Evolutionary conservation across 495 filamentous ascomycete genomes (phyloP).

Genomic region (Aspergillus ellipticus): DNA sequence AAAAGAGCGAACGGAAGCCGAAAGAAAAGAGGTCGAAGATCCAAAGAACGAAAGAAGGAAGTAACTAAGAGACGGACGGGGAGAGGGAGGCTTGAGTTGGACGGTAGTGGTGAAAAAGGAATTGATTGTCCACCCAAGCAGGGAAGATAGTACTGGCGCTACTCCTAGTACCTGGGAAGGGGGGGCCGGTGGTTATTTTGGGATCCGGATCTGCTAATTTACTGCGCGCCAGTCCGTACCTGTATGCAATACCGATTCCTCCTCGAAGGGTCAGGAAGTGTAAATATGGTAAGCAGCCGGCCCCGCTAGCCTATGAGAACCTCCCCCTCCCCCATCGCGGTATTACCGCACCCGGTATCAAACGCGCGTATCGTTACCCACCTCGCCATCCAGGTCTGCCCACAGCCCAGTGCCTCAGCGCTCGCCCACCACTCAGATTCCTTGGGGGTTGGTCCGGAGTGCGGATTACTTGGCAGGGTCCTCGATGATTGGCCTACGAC

Average conservation of each 20-base stretch:
- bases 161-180: slow-evolving; percentile 15
- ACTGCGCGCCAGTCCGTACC: slow-evolving; percentile 19
- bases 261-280: not conserved
- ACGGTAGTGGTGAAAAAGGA: slow-evolving; percentile 32
- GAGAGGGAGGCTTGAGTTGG: slow-evolving; percentile 20
- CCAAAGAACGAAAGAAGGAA: slow-evolving; percentile 30
- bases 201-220: slow-evolving; percentile 35
- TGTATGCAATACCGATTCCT: slow-evolving; percentile 10
- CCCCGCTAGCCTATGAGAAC: not conserved
- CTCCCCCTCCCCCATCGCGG: not conserved
- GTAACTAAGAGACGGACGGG: slow-evolving; percentile 24
- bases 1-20: slow-evolving; percentile 27
- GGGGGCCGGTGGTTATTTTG: slow-evolving; percentile 42
- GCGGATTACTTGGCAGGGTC: not conserved
- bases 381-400: not conserved
- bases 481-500: not conserved
- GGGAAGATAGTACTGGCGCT: slow-evolving; percentile 23
- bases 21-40: slow-evolving; percentile 25
- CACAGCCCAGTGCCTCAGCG: not conserved
- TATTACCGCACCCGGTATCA: slow-evolving; percentile 2
- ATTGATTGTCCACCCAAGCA: slow-evolving; percentile 24
- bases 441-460: not conserved
- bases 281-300: slow-evolving; percentile 7
- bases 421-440: not conserved
- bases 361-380: not conserved